A percentile compares a stretch with the other conserved stretches of the same genome.
Conservation (phyloP, 2,329 filamentous ascomycete species). For the Capronia coronata region DNA sequence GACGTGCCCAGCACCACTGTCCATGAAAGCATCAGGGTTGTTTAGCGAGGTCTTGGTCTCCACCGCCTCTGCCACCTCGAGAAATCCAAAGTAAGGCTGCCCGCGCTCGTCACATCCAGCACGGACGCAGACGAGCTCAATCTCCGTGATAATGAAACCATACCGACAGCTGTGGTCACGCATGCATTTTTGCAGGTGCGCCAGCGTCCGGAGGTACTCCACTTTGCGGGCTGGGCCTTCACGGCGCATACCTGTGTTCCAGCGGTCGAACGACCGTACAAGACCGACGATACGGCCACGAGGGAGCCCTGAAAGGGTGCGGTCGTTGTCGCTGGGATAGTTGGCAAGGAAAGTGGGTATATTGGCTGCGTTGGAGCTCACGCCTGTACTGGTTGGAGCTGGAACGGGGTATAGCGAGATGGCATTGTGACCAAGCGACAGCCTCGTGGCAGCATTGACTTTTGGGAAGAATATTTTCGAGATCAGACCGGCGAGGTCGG, state of each 20-base stretch:
- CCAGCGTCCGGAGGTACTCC: slow-evolving; percentile 78
- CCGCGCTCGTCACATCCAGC: slow-evolving; percentile 59
- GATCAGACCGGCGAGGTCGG: slow-evolving; percentile 67
- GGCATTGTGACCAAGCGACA: slow-evolving; percentile 64
- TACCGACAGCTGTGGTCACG: slow-evolving; percentile 89
- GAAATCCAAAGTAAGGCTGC: slow-evolving; percentile 77
- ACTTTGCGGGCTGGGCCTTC: slow-evolving; percentile 79
- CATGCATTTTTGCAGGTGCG: slow-evolving; percentile 84
- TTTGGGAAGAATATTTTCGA: slow-evolving; percentile 74
- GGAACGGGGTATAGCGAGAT: slow-evolving; percentile 41
- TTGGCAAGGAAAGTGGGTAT: slow-evolving; percentile 50
- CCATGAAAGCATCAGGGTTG: slow-evolving; percentile 6
- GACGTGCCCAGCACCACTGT: slow-evolving; percentile 20
- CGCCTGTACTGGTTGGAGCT: slow-evolving; percentile 30
- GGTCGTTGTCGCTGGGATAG: slow-evolving; percentile 47
- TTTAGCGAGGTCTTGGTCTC: slow-evolving; percentile 42
- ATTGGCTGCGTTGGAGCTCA: slow-evolving; percentile 36
- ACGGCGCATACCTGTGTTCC: slow-evolving; percentile 90
- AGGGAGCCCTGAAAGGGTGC: slow-evolving; percentile 44
- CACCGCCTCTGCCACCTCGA: slow-evolving; percentile 63
- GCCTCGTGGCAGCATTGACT: slow-evolving; percentile 73
- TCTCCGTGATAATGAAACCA: slow-evolving; percentile 93
- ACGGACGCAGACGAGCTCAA: slow-evolving; percentile 85
- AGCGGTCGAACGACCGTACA: slow-evolving; percentile 86
- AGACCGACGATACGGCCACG: slow-evolving; percentile 68